Percentiles rank a stretch among this genome's conserved stretches.
These are phyloP conservation scores for Phytophthora rubi DNA, from an alignment of 352 stramenopile species.

Conservation along the genomic window DNA sequence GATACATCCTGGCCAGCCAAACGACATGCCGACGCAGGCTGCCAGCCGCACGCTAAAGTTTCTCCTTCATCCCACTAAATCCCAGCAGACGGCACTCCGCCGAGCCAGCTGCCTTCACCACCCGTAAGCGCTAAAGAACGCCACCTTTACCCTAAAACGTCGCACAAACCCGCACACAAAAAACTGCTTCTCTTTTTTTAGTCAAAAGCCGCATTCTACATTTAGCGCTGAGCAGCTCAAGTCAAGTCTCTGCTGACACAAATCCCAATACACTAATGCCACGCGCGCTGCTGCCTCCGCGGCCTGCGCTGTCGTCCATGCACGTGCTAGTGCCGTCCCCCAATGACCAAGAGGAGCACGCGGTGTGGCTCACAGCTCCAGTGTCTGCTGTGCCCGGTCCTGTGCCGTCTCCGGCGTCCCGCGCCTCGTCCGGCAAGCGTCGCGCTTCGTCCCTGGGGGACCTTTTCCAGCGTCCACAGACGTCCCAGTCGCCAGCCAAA, in stretches of 20 bases:
- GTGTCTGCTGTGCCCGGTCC: slow-evolving; percentile 8
- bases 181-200: neutral
- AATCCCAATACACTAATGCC: slow-evolving; percentile 13
- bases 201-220: slow-evolving; percentile 13
- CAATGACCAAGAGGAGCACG: slow-evolving; percentile 14
- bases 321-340: slow-evolving; percentile 1
- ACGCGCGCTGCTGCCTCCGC: slow-evolving; percentile 16
- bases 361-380: slow-evolving; percentile 25
- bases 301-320: slow-evolving; percentile 10
- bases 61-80: slow-evolving; percentile 15
- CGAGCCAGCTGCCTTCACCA: slow-evolving; percentile 26
- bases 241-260: neutral
- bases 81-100: slow-evolving; percentile 7
- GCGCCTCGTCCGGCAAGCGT: slow-evolving; percentile 46
- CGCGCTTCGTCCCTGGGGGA: slow-evolving; percentile 63
- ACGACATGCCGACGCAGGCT: neutral
- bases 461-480: slow-evolving; percentile 36
- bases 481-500: slow-evolving; percentile 37
- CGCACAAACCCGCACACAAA: slow-evolving; percentile 9
- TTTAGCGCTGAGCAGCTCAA: slow-evolving; percentile 16
- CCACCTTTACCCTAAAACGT: slow-evolving; percentile 9
- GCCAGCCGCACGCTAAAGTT: neutral
- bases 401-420: slow-evolving; percentile 1
- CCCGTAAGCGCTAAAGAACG: slow-evolving; percentile 9
- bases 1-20: slow-evolving; percentile 28